Evolutionary conservation across 306 rosid genomes (phyloP).

Genomic region (Gynostemma pentaphyllum): DNA sequence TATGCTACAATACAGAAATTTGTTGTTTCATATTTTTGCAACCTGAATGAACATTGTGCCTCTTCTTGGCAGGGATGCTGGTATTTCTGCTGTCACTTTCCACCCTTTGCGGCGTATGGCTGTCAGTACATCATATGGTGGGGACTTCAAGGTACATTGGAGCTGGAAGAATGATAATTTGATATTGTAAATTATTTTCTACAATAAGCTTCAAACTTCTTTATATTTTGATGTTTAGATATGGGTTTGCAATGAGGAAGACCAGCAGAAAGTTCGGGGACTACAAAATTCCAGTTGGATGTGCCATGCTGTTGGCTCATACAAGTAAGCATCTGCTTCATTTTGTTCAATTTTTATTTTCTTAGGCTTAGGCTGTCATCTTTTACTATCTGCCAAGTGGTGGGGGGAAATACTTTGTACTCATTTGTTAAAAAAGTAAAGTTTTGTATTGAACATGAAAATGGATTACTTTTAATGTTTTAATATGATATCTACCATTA

Average conservation of each 20-base stretch:
- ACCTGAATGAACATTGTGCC: neutral
- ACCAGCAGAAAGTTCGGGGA: constrained; percentile 30
- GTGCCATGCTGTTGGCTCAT: constrained; percentile 93
- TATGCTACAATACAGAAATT: neutral
- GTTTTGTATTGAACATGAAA: neutral
- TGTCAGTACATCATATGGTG: constrained; percentile 77
- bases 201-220: constrained; percentile 10
- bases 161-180: neutral
- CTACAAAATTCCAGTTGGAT: constrained; percentile 61
- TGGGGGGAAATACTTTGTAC: neutral
- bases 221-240: constrained; percentile 34
- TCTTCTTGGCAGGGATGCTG: constrained; percentile 50
- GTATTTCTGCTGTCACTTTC: constrained; percentile 61
- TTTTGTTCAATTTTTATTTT: constrained; percentile 4
- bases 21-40: neutral
- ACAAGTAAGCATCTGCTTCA: constrained; percentile 47
- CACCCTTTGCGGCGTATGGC: constrained; percentile 69
- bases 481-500: too few relatives aligned
- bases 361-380: neutral
- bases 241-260: constrained; percentile 62
- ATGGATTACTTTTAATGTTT: too few relatives aligned
- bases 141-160: constrained; percentile 94
- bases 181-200: neutral
- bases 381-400: neutral
- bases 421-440: neutral